A percentile compares a stretch with the other conserved stretches of the same genome.
Evolutionary conservation across 768 basidiomycete genomes (phyloP).

Genomic region (Pleurotus platypus): DNA sequence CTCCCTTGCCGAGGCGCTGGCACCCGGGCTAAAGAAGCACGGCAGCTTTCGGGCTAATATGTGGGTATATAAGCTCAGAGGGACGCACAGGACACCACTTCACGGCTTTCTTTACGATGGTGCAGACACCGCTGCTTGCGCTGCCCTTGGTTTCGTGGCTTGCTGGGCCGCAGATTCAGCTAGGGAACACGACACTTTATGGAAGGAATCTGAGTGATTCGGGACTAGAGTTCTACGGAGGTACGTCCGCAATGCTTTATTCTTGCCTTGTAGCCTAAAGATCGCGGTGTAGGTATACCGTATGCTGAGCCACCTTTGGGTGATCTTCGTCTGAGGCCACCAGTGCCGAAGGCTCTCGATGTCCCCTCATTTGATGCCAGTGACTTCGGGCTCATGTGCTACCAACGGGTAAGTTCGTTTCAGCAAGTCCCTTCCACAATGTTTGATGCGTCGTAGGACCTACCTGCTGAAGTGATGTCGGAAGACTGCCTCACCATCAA

Average conservation of each 20-base stretch:
- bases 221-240: slow-evolving; percentile 44
- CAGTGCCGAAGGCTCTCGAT: slow-evolving; percentile 28
- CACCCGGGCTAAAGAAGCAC: not conserved
- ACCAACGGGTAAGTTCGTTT: slow-evolving; percentile 19
- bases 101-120: not conserved
- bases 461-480: slow-evolving; percentile 18
- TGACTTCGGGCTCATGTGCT: slow-evolving; percentile 23
- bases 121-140: not conserved
- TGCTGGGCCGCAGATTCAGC: slow-evolving; percentile 27
- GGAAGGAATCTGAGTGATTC: slow-evolving; percentile 28
- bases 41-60: too few relatives aligned
- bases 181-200: slow-evolving; percentile 33
- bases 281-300: slow-evolving; percentile 37
- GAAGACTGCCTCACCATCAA: slow-evolving; percentile 47
- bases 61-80: not conserved
- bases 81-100: not conserved
- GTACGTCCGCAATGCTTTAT: slow-evolving; percentile 16
- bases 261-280: not conserved
- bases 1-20: not conserved
- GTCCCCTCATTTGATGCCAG: slow-evolving; percentile 23
- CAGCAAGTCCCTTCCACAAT: not conserved
- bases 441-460: not conserved
- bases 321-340: slow-evolving; percentile 38
- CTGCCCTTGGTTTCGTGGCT: not conserved
- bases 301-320: slow-evolving; percentile 56